Evolutionary conservation across 164 flowering plant genomes (phyloP).

Genomic region (Vitis cinerea): DNA sequence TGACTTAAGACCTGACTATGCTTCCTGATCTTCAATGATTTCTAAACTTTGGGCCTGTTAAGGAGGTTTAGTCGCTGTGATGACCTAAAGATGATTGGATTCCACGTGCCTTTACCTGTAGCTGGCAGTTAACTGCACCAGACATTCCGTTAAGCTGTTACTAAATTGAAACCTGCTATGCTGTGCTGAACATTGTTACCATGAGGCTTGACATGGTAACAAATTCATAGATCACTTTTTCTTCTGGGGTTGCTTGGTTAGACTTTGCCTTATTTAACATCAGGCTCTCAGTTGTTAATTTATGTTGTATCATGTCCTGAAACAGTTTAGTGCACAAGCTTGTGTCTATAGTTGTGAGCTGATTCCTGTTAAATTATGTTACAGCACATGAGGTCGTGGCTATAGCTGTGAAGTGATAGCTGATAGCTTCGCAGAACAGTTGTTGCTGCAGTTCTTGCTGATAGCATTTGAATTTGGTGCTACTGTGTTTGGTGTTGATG

Average conservation of each 20-base stretch:
- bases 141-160: conserved; percentile 7
- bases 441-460: conserved; percentile 14
- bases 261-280: conserved; percentile 1
- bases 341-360: conserved; percentile 13
- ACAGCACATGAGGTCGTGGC: conserved; percentile 34
- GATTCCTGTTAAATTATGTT: conserved; percentile 16
- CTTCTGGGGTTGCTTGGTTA: conserved; percentile 13
- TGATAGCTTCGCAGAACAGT: conserved; percentile 9
- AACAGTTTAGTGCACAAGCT: conserved; percentile 12
- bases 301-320: conserved; percentile 22
- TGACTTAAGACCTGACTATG: conserved; percentile 21
- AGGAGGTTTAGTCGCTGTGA: conserved; percentile 28
- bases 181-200: conserved; percentile 15
- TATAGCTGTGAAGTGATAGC: conserved; percentile 33
- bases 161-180: conserved; percentile 10
- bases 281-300: conserved; percentile 7
- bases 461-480: conserved; percentile 7
- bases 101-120: conserved; percentile 11
- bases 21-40: conserved; percentile 14
- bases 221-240: neutral
- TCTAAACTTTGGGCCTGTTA: conserved; percentile 9
- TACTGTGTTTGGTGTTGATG: conserved; percentile 12
- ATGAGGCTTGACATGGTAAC: conserved; percentile 19
- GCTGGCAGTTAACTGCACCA: conserved; percentile 25
- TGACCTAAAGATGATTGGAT: conserved; percentile 14